Evolutionary conservation across 495 filamentous ascomycete genomes (phyloP).

Genomic region (Trichoderma gamsii): DNA sequence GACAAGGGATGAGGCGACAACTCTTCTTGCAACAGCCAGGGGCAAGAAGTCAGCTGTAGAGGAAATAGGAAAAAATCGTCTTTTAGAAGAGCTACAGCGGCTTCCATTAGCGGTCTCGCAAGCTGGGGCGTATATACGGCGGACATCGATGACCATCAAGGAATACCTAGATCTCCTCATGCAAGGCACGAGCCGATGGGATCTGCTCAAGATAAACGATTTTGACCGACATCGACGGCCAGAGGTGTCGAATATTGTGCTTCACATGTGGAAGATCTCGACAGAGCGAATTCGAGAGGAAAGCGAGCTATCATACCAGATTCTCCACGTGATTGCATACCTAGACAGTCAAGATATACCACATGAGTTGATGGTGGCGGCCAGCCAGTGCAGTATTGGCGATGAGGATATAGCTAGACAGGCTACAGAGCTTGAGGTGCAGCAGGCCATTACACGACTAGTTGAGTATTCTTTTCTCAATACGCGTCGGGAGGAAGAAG

Average conservation of each 20-base stretch:
- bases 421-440: neutral
- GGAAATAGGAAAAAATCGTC: conserved; percentile 9
- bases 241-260: conserved; percentile 21
- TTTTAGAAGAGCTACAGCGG: conserved; percentile 23
- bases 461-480: conserved; percentile 21
- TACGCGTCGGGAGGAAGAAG: neutral
- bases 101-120: conserved; percentile 30
- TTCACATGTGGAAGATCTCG: conserved; percentile 25
- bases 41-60: conserved; percentile 16
- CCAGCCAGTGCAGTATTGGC: neutral
- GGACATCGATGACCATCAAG: conserved; percentile 20
- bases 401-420: neutral
- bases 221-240: conserved; percentile 20
- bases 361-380: conserved; percentile 18
- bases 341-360: conserved; percentile 24
- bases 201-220: conserved; percentile 19
- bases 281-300: conserved; percentile 22
- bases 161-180: conserved; percentile 21
- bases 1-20: conserved; percentile 18
- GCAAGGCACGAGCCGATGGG: conserved; percentile 16
- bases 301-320: conserved; percentile 21
- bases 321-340: conserved; percentile 21
- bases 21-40: conserved; percentile 16
- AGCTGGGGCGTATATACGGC: conserved; percentile 25
- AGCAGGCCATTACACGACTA: conserved; percentile 16